Evolutionary conservation across 495 filamentous ascomycete species (phyloP).

Genomic region (Aspergillus ostianus): DNA sequence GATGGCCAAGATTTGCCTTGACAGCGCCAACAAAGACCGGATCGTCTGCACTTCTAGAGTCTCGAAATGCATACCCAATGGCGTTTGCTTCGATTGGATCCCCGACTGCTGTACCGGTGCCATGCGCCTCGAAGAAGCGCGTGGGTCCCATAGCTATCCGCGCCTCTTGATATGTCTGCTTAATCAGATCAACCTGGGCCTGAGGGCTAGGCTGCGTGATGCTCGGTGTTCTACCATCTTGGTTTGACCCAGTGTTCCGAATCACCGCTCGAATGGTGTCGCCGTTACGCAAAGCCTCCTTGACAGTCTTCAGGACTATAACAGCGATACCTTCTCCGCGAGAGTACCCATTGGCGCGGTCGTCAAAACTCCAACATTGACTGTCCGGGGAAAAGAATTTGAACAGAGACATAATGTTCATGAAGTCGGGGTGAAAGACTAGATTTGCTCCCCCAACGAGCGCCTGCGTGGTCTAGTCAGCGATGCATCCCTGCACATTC

Average conservation of each 20-base stretch:
- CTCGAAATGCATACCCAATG: constrained; percentile 23
- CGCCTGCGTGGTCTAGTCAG: constrained; percentile 13
- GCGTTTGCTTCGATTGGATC: constrained; percentile 46
- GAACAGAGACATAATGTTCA: constrained; percentile 25
- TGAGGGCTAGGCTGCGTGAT: constrained; percentile 41
- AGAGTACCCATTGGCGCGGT: constrained; percentile 31
- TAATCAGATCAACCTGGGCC: constrained; percentile 42
- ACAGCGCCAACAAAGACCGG: constrained; percentile 26
- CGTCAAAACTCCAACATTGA: constrained; percentile 31
- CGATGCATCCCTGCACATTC: neutral
- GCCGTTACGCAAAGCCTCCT: constrained; percentile 27
- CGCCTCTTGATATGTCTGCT: constrained; percentile 35
- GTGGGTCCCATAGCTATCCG: constrained; percentile 36
- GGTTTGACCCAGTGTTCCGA: constrained; percentile 29
- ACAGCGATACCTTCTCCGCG: constrained; percentile 31
- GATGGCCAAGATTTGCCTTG: constrained; percentile 32
- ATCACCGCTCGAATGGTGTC: constrained; percentile 37
- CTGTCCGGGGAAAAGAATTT: constrained; percentile 31
- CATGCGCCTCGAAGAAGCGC: constrained; percentile 50
- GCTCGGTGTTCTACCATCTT: constrained; percentile 54
- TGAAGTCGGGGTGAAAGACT: constrained; percentile 26
- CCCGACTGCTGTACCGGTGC: constrained; percentile 46
- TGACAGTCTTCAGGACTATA: constrained; percentile 32
- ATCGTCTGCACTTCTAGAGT: constrained; percentile 14
- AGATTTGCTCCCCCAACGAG: constrained; percentile 28